Evolutionary conservation across 2,329 filamentous ascomycete genomes (phyloP).

Genomic region (Ceratocystis lukuohia): DNA sequence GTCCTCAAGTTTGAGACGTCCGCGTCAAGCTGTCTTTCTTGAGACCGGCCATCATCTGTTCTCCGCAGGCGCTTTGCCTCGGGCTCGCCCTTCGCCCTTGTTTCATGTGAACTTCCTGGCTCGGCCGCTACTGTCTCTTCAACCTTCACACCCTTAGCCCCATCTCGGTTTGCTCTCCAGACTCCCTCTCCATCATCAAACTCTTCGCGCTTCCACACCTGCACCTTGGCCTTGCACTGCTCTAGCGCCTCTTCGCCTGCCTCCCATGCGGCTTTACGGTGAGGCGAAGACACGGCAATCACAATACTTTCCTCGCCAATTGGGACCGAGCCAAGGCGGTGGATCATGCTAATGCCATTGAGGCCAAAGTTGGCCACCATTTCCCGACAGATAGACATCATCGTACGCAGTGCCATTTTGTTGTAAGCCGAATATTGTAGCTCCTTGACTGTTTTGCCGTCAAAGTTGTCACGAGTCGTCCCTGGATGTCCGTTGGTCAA

Average conservation of each 20-base stretch:
- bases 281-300: conserved; percentile 71
- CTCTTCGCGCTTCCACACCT: conserved; percentile 90
- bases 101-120: no score
- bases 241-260: conserved; percentile 85
- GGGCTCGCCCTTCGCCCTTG: not conserved
- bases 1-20: not conserved
- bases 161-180: conserved; percentile 82
- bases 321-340: conserved; percentile 72
- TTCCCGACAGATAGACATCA: conserved; percentile 48
- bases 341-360: conserved; percentile 63
- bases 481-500: conserved; percentile 32
- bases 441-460: conserved; percentile 54
- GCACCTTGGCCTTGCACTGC: conserved; percentile 70
- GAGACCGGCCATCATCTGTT: not conserved
- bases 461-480: conserved; percentile 65
- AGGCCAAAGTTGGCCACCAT: conserved; percentile 50
- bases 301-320: conserved; percentile 89
- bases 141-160: conserved; percentile 41
- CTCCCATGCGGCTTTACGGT: conserved; percentile 72
- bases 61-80: not conserved
- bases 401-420: conserved; percentile 54
- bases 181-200: conserved; percentile 66
- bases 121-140: conserved; percentile 19
- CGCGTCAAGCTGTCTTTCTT: conserved; percentile 2
- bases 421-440: conserved; percentile 65